Percentiles rank a stretch among this genome's conserved stretches.
Evolutionary conservation across 2,329 filamentous ascomycete genomes (phyloP).

Genomic region (Fusarium acutatum): DNA sequence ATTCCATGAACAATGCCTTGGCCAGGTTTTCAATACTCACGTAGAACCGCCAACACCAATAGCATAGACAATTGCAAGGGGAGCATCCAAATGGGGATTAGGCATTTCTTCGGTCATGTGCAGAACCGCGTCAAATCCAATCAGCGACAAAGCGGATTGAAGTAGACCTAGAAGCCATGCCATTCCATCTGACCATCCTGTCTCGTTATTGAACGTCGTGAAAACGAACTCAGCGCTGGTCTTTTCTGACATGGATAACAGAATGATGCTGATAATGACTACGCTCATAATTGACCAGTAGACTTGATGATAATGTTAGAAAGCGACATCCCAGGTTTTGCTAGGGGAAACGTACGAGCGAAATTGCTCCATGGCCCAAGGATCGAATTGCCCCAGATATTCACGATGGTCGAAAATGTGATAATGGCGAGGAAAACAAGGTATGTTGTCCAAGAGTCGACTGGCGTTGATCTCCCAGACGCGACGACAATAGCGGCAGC

Average conservation of each 20-base stretch:
- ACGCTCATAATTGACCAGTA: not conserved
- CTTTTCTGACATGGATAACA: not conserved
- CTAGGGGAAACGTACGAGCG: not conserved
- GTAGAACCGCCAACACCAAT: not conserved
- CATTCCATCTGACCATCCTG: not conserved
- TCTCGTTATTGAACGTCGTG: not conserved
- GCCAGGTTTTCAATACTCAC: not conserved
- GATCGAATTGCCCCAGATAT: not conserved
- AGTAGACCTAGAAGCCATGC: not conserved
- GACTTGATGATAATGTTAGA: not conserved
- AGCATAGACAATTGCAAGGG: not conserved
- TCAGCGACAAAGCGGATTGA: not conserved
- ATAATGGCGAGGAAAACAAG: not conserved
- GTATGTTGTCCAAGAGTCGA: not conserved
- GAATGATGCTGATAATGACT: not conserved
- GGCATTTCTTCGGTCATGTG: not conserved
- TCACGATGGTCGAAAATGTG: not conserved
- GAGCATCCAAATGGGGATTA: not conserved
- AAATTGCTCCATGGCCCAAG: not conserved
- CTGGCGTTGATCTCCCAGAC: not conserved
- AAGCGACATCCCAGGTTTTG: accelerated
- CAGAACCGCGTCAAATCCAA: not conserved
- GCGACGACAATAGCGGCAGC: not conserved
- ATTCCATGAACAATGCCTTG: accelerated
- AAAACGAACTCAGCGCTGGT: not conserved